These are phyloP conservation scores for Xylaria sp. DNA, from an alignment of 2,329 filamentous ascomycete genomes.

Conservation along the genomic window DNA sequence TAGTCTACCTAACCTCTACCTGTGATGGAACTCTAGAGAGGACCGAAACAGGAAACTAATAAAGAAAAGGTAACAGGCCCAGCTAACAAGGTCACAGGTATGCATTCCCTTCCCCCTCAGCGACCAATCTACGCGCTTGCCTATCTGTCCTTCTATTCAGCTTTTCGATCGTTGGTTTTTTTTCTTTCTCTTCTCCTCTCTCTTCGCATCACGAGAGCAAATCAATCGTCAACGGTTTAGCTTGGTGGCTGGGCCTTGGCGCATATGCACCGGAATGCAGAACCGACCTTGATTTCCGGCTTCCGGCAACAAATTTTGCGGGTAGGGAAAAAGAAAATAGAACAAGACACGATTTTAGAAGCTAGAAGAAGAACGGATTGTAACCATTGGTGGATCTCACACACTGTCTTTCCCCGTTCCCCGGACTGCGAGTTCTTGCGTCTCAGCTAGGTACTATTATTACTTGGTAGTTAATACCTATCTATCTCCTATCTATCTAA, in stretches of 20 bases:
- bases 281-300: constrained; percentile 36
- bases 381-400: background rate
- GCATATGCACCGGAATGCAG: constrained; percentile 39
- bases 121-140: constrained; percentile 15
- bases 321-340: background rate
- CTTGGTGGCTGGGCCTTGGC: constrained; percentile 33
- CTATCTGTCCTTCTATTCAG: constrained; percentile 16
- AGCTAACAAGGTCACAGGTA: constrained; percentile 10
- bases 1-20: constrained; percentile 2
- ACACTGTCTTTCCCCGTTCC: constrained; percentile 3
- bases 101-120: constrained; percentile 6
- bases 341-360: background rate
- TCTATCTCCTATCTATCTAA: background rate
- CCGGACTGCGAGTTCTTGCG: constrained; percentile 23
- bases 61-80: constrained; percentile 12
- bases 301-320: constrained; percentile 29
- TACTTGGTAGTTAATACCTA: background rate
- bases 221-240: constrained; percentile 20
- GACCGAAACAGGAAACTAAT: constrained; percentile 33
- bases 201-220: constrained; percentile 18
- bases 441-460: constrained; percentile 18
- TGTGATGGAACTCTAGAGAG: constrained; percentile 17
- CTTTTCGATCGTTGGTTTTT: constrained; percentile 1
- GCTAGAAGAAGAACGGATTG: background rate
- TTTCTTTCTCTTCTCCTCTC: background rate